Conservation (phyloP, 1,139 yeast species). For the Hansenula lynferdii region DNA sequence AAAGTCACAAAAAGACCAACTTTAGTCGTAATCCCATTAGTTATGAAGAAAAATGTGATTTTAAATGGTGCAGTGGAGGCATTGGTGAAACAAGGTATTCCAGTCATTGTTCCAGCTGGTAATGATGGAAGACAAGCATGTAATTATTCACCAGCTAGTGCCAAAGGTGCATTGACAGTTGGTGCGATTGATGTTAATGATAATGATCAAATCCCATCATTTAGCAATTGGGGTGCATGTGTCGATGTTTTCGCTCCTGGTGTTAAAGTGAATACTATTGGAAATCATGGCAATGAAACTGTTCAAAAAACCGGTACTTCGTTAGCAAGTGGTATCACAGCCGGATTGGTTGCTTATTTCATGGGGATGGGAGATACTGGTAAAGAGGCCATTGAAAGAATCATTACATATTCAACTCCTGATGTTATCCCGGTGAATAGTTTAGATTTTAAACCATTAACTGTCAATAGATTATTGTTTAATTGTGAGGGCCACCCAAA, state of each 20-base stretch:
- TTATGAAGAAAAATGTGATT: constrained; percentile 53
- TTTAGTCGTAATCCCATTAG: constrained; percentile 57
- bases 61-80: constrained; percentile 53
- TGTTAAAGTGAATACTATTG: constrained; percentile 40
- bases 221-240: constrained; percentile 63
- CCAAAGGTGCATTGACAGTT: constrained; percentile 54
- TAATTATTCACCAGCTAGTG: constrained; percentile 57
- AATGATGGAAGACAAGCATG: constrained; percentile 63
- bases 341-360: constrained; percentile 64
- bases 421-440: constrained; percentile 26
- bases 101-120: constrained; percentile 65
- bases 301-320: constrained; percentile 64
- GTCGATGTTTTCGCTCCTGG: constrained; percentile 67
- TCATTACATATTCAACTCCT: constrained; percentile 24
- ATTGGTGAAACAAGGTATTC: constrained; percentile 53
- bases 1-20: constrained; percentile 40
- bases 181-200: constrained; percentile 49
- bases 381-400: constrained; percentile 33
- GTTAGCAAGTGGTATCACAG: constrained; percentile 69
- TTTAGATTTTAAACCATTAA: constrained; percentile 27
- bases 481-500: constrained; percentile 34
- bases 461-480: constrained; percentile 35
- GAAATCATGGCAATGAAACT: constrained; percentile 21
- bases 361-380: constrained; percentile 55
- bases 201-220: constrained; percentile 41